Base-by-base conservation (phyloP, 805 yeast genomes). In the Kluyveromyces aestuarii region DNA sequence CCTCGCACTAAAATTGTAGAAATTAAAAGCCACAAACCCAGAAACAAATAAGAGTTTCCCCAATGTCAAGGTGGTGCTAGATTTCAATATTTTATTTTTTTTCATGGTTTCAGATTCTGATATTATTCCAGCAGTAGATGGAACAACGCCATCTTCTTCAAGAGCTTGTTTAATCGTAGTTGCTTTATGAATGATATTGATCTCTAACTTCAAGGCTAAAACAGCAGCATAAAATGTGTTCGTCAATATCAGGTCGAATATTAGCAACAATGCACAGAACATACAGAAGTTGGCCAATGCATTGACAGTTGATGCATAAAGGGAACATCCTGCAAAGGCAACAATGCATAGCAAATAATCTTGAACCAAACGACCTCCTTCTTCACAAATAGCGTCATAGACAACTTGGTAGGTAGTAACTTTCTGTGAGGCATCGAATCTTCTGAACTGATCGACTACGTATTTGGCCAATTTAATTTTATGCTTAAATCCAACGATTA, bases 121-220 rank as follows among this genome's bases (percentile, higher is more conserved):
- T 36, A 89, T 90, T 37, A 80, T 75, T 54, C 79, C 81, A 10
- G 96, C 96, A 35, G 85, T 84, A 43, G 72, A 65, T 38, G 80
- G 79, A 41, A 85, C 76, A 35, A 91, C 78, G 25, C 99, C 98
- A 61, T 91, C 99, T 64, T 91, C 99, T 70, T 90, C 93, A 54
- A 91, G 73, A 27, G 87, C 88, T 53, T 79, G 81, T 62, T 84
- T 82, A 62, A 89, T 77, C 48, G 80, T 79, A 50, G 87, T 81
- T 43, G 88, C 84, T 55, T 87, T 80, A 67, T 90, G 87, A 48
- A 93, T 93, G 51, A 86, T 74, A 63, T 80, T 81, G 64, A 91
- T 87, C 67, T 93, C 96, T 42, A 91, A 81, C 69, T 91, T 91
- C 65, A 91, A 75, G 2, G 96, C 81, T 55, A 91, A 76, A 48